A percentile compares a stretch with the other conserved stretches of the same genome.
Conservation (phyloP, 2,329 filamentous ascomycete genomes). For the Arthrobotrys pseudoclavata region DNA sequence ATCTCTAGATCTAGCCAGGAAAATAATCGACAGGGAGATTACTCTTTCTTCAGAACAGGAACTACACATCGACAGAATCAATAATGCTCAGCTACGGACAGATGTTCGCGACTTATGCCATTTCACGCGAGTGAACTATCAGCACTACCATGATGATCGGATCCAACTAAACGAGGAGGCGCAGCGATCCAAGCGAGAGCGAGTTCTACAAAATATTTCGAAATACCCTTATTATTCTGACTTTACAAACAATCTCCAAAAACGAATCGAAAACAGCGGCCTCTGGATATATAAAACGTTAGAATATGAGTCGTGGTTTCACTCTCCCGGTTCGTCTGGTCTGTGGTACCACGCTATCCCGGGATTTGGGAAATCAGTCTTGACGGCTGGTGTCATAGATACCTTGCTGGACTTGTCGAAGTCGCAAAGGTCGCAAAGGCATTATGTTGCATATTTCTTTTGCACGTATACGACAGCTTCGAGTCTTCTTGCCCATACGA, state of each 20-base stretch:
- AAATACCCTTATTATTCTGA: slow-evolving; percentile 62
- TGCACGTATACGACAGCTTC: slow-evolving; percentile 60
- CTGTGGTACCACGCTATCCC: slow-evolving; percentile 63
- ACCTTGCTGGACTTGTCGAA: slow-evolving; percentile 30
- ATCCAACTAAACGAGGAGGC: slow-evolving; percentile 15
- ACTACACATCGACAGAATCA: slow-evolving; percentile 41
- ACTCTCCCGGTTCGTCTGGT: slow-evolving; percentile 34
- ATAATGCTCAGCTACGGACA: slow-evolving; percentile 16
- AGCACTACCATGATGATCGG: slow-evolving; percentile 35
- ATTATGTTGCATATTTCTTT: slow-evolving; percentile 63
- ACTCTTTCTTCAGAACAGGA: slow-evolving; percentile 62
- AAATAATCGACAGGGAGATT: slow-evolving; percentile 63
- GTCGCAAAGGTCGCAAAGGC: background rate
- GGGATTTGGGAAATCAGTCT: slow-evolving; percentile 52
- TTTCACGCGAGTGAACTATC: slow-evolving; percentile 19
- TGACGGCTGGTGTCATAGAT: slow-evolving; percentile 42
- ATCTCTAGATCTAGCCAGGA: slow-evolving; percentile 60
- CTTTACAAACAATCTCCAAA: slow-evolving; percentile 64
- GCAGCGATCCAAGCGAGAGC: slow-evolving; percentile 58
- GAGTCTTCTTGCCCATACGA: slow-evolving; percentile 60
- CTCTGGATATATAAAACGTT: slow-evolving; percentile 63
- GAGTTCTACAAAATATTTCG: slow-evolving; percentile 64
- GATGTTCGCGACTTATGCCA: slow-evolving; percentile 36
- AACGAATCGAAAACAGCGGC: slow-evolving; percentile 63
- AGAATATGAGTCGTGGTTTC: slow-evolving; percentile 63